A percentile compares a stretch with the other conserved stretches of the same genome.
Evolutionary conservation across 257 asterid genomes (phyloP).

Genomic region (Cruciata laevipes): DNA sequence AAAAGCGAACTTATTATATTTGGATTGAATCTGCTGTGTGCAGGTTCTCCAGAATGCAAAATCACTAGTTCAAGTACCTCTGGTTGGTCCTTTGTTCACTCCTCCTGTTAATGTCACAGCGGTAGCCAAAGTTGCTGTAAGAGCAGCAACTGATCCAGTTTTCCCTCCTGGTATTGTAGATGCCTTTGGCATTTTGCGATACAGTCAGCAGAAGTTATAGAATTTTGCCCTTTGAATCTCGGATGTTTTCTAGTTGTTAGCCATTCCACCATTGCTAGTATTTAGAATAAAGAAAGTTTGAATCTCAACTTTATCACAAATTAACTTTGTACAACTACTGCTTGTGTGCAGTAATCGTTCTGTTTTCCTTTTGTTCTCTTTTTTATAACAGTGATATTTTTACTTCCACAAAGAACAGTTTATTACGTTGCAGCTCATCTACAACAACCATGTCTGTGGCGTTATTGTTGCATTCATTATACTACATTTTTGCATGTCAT

Average conservation of each 20-base stretch:
- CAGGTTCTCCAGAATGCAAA: constrained; percentile 79
- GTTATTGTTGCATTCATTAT: background rate
- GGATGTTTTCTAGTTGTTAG: background rate
- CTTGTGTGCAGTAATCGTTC: background rate
- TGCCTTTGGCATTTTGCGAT: constrained; percentile 59
- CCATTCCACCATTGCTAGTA: background rate
- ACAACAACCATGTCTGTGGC: background rate
- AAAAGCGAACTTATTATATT: background rate
- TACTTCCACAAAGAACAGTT: too few species aligned
- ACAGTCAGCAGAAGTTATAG: constrained; percentile 55
- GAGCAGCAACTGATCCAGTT: constrained; percentile 84
- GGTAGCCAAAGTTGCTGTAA: constrained; percentile 79
- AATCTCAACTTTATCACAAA: background rate
- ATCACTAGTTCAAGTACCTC: constrained; percentile 56
- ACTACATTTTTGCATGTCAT: too few species aligned
- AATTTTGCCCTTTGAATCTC: background rate
- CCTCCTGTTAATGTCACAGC: constrained; percentile 78
- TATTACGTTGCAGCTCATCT: background rate
- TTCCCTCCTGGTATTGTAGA: constrained; percentile 90
- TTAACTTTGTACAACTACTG: background rate
- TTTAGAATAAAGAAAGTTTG: background rate
- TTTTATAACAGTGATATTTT: background rate
- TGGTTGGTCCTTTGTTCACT: constrained; percentile 77
- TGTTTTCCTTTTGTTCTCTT: too few species aligned
- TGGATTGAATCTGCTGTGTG: constrained; percentile 19